phyloP scores from a whole-genome alignment of 2,329 filamentous ascomycete genomes.

The Aspergillus ruber region DNA sequence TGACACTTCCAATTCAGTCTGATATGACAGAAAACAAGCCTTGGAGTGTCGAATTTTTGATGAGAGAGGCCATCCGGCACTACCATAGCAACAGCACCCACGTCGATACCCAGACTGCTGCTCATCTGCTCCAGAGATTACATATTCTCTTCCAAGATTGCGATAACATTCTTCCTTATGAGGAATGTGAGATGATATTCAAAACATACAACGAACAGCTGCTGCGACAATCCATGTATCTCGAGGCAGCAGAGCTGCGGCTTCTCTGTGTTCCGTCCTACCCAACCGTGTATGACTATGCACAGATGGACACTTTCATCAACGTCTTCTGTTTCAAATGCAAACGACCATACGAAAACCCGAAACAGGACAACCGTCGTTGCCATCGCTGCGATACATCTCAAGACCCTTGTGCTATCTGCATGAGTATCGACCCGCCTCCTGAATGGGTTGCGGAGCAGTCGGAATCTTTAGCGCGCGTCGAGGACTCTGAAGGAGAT shows the following conservation, averaged over 20 bases:
- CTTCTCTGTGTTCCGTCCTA: conserved; percentile 50
- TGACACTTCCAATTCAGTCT: conserved; percentile 27
- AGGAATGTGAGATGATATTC: conserved; percentile 51
- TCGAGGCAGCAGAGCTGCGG: conserved; percentile 51
- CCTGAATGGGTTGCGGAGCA: conserved; percentile 32
- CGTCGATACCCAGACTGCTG: conserved; percentile 36
- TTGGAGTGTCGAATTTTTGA: conserved; percentile 34
- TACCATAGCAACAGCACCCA: conserved; percentile 30
- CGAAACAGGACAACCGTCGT: conserved; percentile 41
- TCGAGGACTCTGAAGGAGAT: conserved; percentile 8
- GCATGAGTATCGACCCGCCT: conserved; percentile 36
- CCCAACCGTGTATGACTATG: conserved; percentile 52
- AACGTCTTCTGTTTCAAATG: conserved; percentile 52
- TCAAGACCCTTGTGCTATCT: conserved; percentile 37
- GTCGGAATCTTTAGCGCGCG: conserved; percentile 5
- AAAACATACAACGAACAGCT: conserved; percentile 54
- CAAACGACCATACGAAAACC: conserved; percentile 50
- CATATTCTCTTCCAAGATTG: conserved; percentile 33
- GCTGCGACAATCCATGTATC: conserved; percentile 36
- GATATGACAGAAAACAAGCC: conserved; percentile 27
- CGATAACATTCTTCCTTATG: conserved; percentile 32
- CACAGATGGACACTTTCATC: conserved; percentile 48
- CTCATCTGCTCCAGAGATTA: conserved; percentile 36
- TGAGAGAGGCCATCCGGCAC: conserved; percentile 35
- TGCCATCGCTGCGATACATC: conserved; percentile 45